These are phyloP conservation scores for Poa pratensis DNA, from an alignment of 176 grass and related monocot genomes.

Conservation along the genomic window DNA sequence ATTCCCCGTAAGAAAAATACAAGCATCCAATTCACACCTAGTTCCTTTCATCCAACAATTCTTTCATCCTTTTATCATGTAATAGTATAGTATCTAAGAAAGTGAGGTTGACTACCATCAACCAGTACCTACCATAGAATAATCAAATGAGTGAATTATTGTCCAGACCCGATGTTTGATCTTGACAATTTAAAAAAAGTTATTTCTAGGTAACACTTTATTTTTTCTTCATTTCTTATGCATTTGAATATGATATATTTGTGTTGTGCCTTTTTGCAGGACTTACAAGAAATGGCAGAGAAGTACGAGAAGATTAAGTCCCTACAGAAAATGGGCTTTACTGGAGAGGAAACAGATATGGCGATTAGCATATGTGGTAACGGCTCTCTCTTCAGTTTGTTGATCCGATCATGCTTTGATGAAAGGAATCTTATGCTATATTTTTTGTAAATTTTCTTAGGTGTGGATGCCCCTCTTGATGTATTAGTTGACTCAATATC, in stretches of 20 bases:
- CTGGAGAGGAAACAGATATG: slow-evolving; percentile 1
- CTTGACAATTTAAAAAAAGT: neutral
- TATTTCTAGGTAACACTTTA: neutral
- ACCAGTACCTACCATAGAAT: neutral
- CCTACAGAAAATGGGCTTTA: slow-evolving; percentile 76
- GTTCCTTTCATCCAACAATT: neutral
- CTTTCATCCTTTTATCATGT: neutral
- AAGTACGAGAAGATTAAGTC: slow-evolving; percentile 54
- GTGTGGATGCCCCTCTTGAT: slow-evolving; percentile 52
- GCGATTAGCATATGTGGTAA: slow-evolving; percentile 78
- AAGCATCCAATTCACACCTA: slow-evolving; percentile 14
- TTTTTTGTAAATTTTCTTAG: slow-evolving; percentile 49
- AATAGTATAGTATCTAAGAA: neutral
- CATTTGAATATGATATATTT: neutral
- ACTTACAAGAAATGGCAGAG: slow-evolving; percentile 62
- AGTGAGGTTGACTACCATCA: neutral
- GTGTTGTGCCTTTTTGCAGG: slow-evolving; percentile 44
- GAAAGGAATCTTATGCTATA: neutral
- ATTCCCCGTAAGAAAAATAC: neutral
- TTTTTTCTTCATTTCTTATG: neutral
- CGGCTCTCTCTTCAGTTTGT: slow-evolving; percentile 30
- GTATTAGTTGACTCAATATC: slow-evolving; percentile 71
- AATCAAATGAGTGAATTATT: too few relatives aligned
- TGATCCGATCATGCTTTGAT: slow-evolving; percentile 21
- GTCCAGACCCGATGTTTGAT: neutral